Evolutionary conservation across 2,329 filamentous ascomycete species (phyloP).

Genomic region (Canariomyces notabilis): DNA sequence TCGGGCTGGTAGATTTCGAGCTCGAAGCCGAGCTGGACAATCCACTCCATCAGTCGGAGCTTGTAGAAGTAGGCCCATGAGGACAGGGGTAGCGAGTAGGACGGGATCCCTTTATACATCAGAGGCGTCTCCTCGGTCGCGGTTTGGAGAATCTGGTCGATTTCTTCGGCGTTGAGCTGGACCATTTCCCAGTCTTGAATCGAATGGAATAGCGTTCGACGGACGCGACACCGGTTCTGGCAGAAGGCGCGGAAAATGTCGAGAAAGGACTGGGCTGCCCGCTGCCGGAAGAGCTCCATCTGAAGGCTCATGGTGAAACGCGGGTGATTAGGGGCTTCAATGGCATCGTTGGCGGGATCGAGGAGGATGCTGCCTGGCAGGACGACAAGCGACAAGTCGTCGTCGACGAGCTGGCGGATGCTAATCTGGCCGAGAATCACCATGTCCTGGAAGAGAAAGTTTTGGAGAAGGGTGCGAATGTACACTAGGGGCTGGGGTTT

Average conservation of each 20-base stretch:
- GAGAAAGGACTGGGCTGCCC: constrained; percentile 65
- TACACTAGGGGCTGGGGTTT: constrained; percentile 81
- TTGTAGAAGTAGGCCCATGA: constrained; percentile 92
- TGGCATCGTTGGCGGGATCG: constrained; percentile 67
- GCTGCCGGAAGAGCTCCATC: constrained; percentile 64
- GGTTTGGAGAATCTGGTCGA: constrained; percentile 63
- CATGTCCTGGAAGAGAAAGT: constrained; percentile 68
- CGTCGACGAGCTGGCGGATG: constrained; percentile 70
- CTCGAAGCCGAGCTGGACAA: constrained; percentile 90
- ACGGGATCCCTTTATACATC: constrained; percentile 35
- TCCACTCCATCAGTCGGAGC: constrained; percentile 78
- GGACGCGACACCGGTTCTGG: constrained; percentile 83
- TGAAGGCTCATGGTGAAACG: constrained; percentile 66
- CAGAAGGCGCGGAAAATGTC: constrained; percentile 81
- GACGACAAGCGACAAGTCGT: constrained; percentile 73
- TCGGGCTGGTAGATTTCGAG: constrained; percentile 82
- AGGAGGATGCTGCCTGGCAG: constrained; percentile 67
- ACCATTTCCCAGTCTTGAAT: constrained; percentile 79
- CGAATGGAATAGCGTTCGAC: constrained; percentile 82
- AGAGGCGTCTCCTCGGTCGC: constrained; percentile 58
- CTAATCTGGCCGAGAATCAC: constrained; percentile 62
- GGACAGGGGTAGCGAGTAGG: constrained; percentile 64
- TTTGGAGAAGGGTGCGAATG: constrained; percentile 73
- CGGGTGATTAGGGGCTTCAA: constrained; percentile 69
- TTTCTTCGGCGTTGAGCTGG: constrained; percentile 73